These are phyloP conservation scores for Emiliania huxleyi DNA, from an alignment of 78 protist species.

Conservation along the genomic window DNA sequence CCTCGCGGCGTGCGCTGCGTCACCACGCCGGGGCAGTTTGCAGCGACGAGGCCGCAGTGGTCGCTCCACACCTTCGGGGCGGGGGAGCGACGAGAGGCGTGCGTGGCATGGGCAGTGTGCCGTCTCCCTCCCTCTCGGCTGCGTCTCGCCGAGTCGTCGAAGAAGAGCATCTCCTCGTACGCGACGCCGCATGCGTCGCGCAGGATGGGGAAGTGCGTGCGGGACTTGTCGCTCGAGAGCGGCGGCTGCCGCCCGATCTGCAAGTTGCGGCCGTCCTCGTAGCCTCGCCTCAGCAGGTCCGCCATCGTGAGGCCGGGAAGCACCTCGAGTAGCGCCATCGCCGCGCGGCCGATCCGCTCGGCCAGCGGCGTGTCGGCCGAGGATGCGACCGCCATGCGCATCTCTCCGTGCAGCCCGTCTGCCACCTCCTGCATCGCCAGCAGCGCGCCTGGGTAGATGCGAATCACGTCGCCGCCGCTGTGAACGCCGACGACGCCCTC, in stretches of 20 bases:
- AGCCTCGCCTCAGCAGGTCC: not conserved
- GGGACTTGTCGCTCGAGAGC: not conserved
- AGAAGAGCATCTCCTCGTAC: slow-evolving; percentile 47
- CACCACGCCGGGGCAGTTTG: not conserved
- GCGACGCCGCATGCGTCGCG: not conserved
- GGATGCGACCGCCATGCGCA: slow-evolving; percentile 34
- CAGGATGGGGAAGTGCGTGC: slow-evolving; percentile 38
- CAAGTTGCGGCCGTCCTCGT: not conserved
- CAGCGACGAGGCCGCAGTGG: slow-evolving; percentile 28
- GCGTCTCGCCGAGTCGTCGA: slow-evolving; percentile 47
- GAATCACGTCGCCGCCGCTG: not conserved
- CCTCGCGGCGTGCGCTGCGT: not conserved
- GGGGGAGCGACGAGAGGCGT: too few relatives aligned
- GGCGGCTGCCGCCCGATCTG: slow-evolving; percentile 18
- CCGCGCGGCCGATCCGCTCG: not conserved
- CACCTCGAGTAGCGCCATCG: slow-evolving; percentile 27
- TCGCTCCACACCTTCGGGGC: too few relatives aligned
- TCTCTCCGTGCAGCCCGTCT: not conserved
- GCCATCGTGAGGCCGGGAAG: not conserved
- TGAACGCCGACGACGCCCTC: slow-evolving; percentile 28
- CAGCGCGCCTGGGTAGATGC: slow-evolving; percentile 30
- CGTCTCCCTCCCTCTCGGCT: too few relatives aligned
- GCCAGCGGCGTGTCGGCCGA: slow-evolving; percentile 13
- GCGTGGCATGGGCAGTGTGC: too few relatives aligned
- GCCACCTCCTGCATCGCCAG: slow-evolving; percentile 21